phyloP scores from a whole-genome alignment of 2,329 filamentous ascomycete genomes.

The Ceratocystis ficicola region DNA sequence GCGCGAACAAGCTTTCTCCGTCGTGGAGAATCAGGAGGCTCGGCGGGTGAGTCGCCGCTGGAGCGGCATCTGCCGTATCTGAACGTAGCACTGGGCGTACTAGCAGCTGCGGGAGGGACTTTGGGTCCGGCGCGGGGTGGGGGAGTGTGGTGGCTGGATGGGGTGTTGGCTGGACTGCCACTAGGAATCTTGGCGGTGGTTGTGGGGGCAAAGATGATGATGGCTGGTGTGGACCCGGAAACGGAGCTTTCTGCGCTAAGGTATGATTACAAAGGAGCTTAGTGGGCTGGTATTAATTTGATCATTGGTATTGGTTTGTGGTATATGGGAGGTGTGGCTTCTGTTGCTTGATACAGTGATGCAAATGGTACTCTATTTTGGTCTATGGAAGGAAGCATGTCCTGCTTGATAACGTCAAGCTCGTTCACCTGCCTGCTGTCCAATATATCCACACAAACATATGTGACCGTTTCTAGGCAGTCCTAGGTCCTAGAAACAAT shows the following conservation, averaged over 20 bases:
- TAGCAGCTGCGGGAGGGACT: slow-evolving; percentile 35
- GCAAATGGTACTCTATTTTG: slow-evolving; percentile 11
- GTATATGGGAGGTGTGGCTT: not conserved
- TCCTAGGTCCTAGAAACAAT: not conserved
- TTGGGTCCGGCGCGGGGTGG: slow-evolving; percentile 24
- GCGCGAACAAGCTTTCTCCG: slow-evolving; percentile 13
- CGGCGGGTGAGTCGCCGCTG: slow-evolving; percentile 34
- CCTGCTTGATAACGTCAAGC: not conserved
- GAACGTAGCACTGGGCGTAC: slow-evolving; percentile 44
- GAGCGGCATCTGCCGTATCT: slow-evolving; percentile 47
- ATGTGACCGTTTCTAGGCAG: not conserved
- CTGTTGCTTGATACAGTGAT: slow-evolving; percentile 4
- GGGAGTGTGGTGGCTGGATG: slow-evolving; percentile 33
- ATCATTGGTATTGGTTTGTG: not conserved
- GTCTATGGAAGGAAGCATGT: not conserved
- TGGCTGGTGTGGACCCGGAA: slow-evolving; percentile 57
- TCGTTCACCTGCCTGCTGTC: not conserved
- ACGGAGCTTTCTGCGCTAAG: slow-evolving; percentile 48
- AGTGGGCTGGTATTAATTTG: slow-evolving; percentile 16
- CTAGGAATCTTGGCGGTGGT: slow-evolving; percentile 48
- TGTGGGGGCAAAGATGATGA: slow-evolving; percentile 50
- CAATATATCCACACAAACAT: not conserved
- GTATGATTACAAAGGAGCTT: slow-evolving; percentile 59
- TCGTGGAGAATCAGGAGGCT: slow-evolving; percentile 16
- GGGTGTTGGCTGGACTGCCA: slow-evolving; percentile 41